Base-by-base conservation (phyloP, 305 asterid genomes). In the Solanum hybrid region DNA sequence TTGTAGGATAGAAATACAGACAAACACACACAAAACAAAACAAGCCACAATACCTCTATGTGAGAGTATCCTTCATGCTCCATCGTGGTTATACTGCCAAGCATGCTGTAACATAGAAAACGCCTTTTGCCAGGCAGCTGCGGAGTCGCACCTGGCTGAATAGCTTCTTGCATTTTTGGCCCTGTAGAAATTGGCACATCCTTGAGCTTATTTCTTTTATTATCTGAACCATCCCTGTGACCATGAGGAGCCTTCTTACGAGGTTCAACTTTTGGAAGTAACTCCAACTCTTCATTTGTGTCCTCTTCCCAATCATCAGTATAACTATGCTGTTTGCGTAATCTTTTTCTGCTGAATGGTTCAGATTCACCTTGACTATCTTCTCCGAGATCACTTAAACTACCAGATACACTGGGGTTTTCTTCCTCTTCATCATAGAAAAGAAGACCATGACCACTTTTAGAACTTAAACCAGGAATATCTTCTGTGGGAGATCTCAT, bases 401-500 rank as follows among this genome's bases (percentile, higher is more conserved):
- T 94, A 51, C 97, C 97, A 80, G 97, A 94, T 88, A 93, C 96
- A 94, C 93, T 92, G 65, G 94, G 95, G 89, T 94, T 97, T 38
- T 94, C 97, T 89, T 95, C 98, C 87, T 95, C 95, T 87, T 93
- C 97, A 81, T 97, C 98, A 93, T 94, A 93, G 89, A 96, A 94
- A 87, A 93, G 93, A 70, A 98, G 95, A 78, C 98, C 99, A 90
- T 94, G 91, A 86, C 94, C 91, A 45, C 86, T 93, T 90, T 92
- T 98, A 51, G 95, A 93, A 89, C 90, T 38, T 51, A 93, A 90
- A 89, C 88, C 86, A 83, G 99, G 99, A 91, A 96, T 94, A 91
- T 93, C 95, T 92, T 97, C 99, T 7, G 98, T 96, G 39, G 99
- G 99, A 92, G 99, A 98, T 91, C 95, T 97, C 99, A 98, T 94